A percentile compares a stretch with the other conserved stretches of the same genome.
phyloP scores from a whole-genome alignment of 2,329 filamentous ascomycete genomes.

The Zymoseptoria tritici region DNA sequence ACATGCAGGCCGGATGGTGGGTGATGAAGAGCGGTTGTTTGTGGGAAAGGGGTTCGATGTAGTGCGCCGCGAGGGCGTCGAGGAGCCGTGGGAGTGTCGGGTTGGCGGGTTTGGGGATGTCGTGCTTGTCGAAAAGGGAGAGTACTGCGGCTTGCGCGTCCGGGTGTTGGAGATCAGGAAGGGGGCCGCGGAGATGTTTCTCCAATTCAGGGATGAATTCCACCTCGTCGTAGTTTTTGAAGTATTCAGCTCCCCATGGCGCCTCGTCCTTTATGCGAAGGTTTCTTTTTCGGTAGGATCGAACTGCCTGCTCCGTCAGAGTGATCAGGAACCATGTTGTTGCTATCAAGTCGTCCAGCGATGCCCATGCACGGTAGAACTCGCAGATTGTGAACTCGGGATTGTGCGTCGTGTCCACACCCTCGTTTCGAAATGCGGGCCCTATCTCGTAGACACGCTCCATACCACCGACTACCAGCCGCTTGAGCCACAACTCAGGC shows the following conservation, averaged over 20 bases:
- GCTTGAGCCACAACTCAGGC: conserved; percentile 91
- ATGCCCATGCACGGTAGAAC: conserved; percentile 84
- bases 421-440: conserved; percentile 84
- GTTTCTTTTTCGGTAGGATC: background rate
- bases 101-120: conserved; percentile 43
- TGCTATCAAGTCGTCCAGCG: conserved; percentile 64
- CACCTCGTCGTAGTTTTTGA: conserved; percentile 46
- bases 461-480: conserved; percentile 80
- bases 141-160: conserved; percentile 52
- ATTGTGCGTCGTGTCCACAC: conserved; percentile 81
- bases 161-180: conserved; percentile 45
- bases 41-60: conserved; percentile 69
- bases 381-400: conserved; percentile 97
- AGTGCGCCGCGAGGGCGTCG: conserved; percentile 67
- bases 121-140: conserved; percentile 45
- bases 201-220: conserved; percentile 81
- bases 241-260: conserved; percentile 27
- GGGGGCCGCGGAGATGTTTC: conserved; percentile 52
- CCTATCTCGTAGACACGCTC: conserved; percentile 91
- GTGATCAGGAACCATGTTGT: conserved; percentile 66
- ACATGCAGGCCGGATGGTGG: conserved; percentile 83
- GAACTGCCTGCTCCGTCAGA: conserved; percentile 2
- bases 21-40: conserved; percentile 67
- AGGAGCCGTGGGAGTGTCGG: conserved; percentile 63
- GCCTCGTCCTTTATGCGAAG: background rate